Evolutionary conservation across 2,329 filamentous ascomycete species (phyloP).

Genomic region (Cucurbitaria berberidis): DNA sequence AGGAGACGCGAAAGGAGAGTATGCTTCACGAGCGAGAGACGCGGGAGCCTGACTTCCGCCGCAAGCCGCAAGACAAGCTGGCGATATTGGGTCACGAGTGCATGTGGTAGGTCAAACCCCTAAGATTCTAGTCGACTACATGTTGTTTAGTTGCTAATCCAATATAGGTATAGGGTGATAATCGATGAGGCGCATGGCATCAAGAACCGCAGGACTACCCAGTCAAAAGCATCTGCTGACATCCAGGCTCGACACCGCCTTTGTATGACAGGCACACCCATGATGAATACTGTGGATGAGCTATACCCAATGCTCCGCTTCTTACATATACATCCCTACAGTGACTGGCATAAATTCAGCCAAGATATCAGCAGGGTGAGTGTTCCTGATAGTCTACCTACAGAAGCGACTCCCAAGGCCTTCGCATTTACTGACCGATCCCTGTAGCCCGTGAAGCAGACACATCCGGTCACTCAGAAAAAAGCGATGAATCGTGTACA

Average conservation of each 20-base stretch:
- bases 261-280: constrained; percentile 81
- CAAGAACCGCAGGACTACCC: constrained; percentile 73
- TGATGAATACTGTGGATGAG: constrained; percentile 86
- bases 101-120: constrained; percentile 54
- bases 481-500: constrained; percentile 73
- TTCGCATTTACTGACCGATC: constrained; percentile 38
- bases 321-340: constrained; percentile 77
- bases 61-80: constrained; percentile 30
- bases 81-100: constrained; percentile 64
- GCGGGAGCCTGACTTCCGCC: constrained; percentile 29
- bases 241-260: constrained; percentile 69
- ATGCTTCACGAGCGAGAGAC: constrained; percentile 53
- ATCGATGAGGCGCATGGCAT: constrained; percentile 82
- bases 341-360: constrained; percentile 67
- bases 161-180: constrained; percentile 60
- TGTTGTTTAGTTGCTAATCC: not conserved
- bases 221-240: constrained; percentile 64
- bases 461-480: constrained; percentile 38
- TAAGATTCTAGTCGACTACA: not conserved
- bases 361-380: constrained; percentile 57
- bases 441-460: constrained; percentile 50
- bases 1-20: constrained; percentile 58
- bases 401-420: too few relatives aligned
- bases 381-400: not conserved
- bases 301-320: constrained; percentile 80